Evolutionary conservation across 2,329 filamentous ascomycete species (phyloP), one percentile per base, ranked within the genome.

Genomic region (Chalara sp.): DNA sequence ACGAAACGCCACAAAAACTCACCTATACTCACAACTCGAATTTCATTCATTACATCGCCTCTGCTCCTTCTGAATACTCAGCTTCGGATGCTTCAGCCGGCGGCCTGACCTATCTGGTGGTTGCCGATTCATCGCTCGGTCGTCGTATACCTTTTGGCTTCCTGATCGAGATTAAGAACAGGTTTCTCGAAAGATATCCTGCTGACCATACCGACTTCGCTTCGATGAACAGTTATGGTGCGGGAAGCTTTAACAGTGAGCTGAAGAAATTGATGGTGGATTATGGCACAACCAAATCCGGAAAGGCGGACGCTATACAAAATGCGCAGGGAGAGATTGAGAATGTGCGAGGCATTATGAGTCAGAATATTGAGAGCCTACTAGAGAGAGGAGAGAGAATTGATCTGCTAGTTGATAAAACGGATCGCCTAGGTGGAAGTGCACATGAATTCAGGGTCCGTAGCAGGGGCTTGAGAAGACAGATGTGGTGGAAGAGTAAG

Each of bases 401-500:
- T 65, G 90, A 96, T 71, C 69, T 96, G 59, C 73, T 99, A 44
- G 91, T 99, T 28, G 91, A 97, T 68, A 96, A 99, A 81, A 99
- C 95, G 46, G 92, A 96, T 67, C 78, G 90, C 42, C 70, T 99
- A 39, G 93, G 92, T 11, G 89, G 88, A 31, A 93, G 83, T 67
- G 90, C 93, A 48, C 78, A 85, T 61, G 93, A 99, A 67, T 99
- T 99, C 66, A 76, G 93, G 48, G 84, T 97, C 13, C 78, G 92
- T 59, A 95, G 87, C 67, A 76, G 90, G 30, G 90, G 89, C 1
- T 69, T 99, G 61, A 87, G 93, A 73, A 80, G 95, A 65, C 80
- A 86, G 70, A 97, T 99, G 93, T 99, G 93, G 93, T 97, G 92
- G 92, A 97, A 97, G 83, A 97, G 35, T 37, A 37, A 37, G 35